Conservation (phyloP, 148 eudicot genomes). For the Pouteria glomerata region DNA sequence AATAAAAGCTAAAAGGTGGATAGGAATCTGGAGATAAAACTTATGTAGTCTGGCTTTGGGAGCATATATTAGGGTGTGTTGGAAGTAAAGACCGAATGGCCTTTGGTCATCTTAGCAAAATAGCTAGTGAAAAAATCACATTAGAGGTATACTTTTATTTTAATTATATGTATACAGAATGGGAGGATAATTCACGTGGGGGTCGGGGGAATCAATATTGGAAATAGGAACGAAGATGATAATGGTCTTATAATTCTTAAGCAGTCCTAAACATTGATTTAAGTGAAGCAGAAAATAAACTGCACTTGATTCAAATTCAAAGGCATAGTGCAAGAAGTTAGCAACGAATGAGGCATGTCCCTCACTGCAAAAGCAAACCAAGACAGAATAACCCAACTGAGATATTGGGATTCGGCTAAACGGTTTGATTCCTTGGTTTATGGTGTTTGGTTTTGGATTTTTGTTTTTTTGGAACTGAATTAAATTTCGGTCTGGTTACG, state of each 20-base stretch:
- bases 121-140: neutral
- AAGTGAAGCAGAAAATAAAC: neutral
- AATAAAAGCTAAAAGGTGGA: neutral
- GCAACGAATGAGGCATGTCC: neutral
- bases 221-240: neutral
- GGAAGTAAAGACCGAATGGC: neutral
- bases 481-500: too few relatives aligned
- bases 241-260: neutral
- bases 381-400: too few relatives aligned
- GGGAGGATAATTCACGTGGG: too few relatives aligned
- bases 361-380: neutral
- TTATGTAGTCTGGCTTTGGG: too few relatives aligned
- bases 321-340: neutral
- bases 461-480: too few relatives aligned
- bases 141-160: neutral
- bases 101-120: neutral
- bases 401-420: too few relatives aligned
- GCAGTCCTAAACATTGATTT: neutral
- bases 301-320: neutral
- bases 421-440: too few relatives aligned
- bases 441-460: too few relatives aligned
- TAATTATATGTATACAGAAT: neutral
- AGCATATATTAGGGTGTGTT: neutral
- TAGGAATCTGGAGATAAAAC: neutral
- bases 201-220: neutral